A percentile compares a stretch with the other conserved stretches of the same genome.
Conservation (phyloP, 1,139 yeast genomes). For the Torulaspora globosa region DNA sequence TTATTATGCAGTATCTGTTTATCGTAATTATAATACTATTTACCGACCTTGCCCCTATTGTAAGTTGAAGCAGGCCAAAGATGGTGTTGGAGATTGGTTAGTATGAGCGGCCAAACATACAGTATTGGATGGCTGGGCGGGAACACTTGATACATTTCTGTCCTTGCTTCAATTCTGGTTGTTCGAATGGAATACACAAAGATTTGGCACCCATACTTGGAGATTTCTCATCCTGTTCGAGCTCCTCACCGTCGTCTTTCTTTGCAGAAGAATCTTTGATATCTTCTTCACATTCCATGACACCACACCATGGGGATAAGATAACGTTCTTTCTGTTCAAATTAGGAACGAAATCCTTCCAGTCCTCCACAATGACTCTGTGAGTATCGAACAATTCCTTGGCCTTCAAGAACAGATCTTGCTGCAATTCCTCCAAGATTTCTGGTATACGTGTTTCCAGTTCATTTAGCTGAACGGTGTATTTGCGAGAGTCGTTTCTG, state of each 20-base stretch:
- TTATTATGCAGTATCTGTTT: slow-evolving; percentile 11
- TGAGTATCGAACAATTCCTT: slow-evolving; percentile 79
- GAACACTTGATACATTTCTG: slow-evolving; percentile 88
- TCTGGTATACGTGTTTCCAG: slow-evolving; percentile 67
- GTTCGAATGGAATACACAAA: slow-evolving; percentile 91
- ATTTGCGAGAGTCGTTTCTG: slow-evolving; percentile 83
- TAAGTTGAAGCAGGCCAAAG: not conserved
- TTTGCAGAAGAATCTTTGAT: slow-evolving; percentile 89
- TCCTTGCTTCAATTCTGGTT: slow-evolving; percentile 72
- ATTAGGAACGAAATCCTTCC: slow-evolving; percentile 91
- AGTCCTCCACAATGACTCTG: slow-evolving; percentile 71
- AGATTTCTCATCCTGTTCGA: slow-evolving; percentile 88
- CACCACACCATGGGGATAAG: slow-evolving; percentile 97
- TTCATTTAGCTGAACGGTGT: slow-evolving; percentile 58
- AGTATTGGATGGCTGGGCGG: slow-evolving; percentile 67
- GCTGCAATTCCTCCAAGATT: slow-evolving; percentile 76
- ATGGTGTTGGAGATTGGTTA: slow-evolving; percentile 35
- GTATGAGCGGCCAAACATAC: slow-evolving; percentile 96
- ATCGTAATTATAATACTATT: slow-evolving; percentile 8
- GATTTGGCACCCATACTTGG: slow-evolving; percentile 99
- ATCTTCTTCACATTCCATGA: slow-evolving; percentile 88
- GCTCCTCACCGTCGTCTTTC: slow-evolving; percentile 74
- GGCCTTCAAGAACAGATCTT: slow-evolving; percentile 70
- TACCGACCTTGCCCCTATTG: not conserved
- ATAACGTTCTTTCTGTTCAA: slow-evolving; percentile 88